Percentiles rank a stretch among this genome's conserved stretches.
These are phyloP conservation scores for Stephanocyclus meneghinianus DNA, from an alignment of 352 stramenopile genomes.

Conservation along the genomic window DNA sequence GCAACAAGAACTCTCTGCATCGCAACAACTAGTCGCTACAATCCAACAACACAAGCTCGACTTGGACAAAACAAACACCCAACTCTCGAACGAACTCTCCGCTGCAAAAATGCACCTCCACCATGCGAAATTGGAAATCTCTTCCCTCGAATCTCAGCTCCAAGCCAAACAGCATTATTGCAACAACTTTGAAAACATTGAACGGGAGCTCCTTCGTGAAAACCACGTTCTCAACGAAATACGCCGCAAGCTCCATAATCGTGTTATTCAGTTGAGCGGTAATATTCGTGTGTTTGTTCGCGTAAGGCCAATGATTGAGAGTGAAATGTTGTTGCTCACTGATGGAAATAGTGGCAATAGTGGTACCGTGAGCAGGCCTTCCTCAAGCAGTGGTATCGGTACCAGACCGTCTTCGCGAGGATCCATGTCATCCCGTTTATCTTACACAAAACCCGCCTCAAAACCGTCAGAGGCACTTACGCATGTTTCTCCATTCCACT, in stretches of 20 bases:
- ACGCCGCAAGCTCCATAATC: constrained; percentile 68
- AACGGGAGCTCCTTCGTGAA: constrained; percentile 22
- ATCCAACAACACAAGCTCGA: constrained; percentile 21
- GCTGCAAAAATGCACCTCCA: constrained; percentile 40
- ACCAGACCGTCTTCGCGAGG: constrained; percentile 23
- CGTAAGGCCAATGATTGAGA: constrained; percentile 87
- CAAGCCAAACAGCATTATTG: constrained; percentile 58
- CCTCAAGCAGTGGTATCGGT: neutral
- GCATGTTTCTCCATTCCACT: constrained; percentile 52
- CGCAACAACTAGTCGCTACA: neutral
- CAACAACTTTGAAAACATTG: constrained; percentile 46
- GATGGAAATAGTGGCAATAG: constrained; percentile 27
- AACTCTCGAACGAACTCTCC: constrained; percentile 28
- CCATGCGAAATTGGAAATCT: constrained; percentile 38
- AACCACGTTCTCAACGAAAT: constrained; percentile 68
- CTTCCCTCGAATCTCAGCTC: constrained; percentile 49
- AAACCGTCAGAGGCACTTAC: constrained; percentile 11
- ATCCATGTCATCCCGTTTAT: constrained; percentile 12
- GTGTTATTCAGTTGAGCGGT: constrained; percentile 93
- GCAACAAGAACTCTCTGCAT: constrained; percentile 17
- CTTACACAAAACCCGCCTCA: neutral
- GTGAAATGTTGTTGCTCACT: constrained; percentile 16
- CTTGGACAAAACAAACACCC: constrained; percentile 31
- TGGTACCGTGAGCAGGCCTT: neutral
- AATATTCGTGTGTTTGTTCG: constrained; percentile 96